Evolutionary conservation across 257 asterid species (phyloP), one percentile per base, ranked within the genome.

Genomic region (Mentha longifolia): DNA sequence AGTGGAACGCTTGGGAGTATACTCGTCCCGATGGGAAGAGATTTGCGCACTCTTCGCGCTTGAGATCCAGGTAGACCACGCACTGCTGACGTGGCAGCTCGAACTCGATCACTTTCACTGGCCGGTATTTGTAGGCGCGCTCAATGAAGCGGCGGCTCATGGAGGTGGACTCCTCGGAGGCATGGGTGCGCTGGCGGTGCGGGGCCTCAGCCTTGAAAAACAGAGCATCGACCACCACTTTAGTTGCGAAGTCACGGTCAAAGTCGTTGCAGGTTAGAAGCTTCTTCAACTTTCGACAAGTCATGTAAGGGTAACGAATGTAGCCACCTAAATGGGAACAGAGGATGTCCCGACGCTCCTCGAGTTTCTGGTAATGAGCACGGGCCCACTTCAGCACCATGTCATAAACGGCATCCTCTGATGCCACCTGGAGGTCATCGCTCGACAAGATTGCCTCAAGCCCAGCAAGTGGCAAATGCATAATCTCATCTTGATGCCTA

Each of bases 341-440:
- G 3, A 93, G 80, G 58, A 91, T 84, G 30, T 80, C 86, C 37
- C 88, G 87, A 50, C 96, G 84, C 69, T 93, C 95, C 64, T 87
- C 91, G 39, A 78, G 78, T 58, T 78, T 79, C 19, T 77, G 87
- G 58, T 84, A 86, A 68, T 80, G 90, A 22, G 65, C 20, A 57
- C 88, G 79, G 6, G 88, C 69, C 98, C 98, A 93, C 79, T 87
- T 87, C 70, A 91, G 77, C 12, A 79, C 94, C 19, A 93, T 82
- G 82, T 93, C 97, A 12, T 87, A 93, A 8, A 91, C 96, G 7
- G 91, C 89, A 77, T 93, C 97, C 79, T 93, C 98, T 41, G 96
- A 90, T 43, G 95, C 90, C 61, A 88, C 95, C 75, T 87, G 97
- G 52, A 93, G 94, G 58, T 89, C 92, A 55, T 91, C 95, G 25